These are phyloP conservation scores for Trichoderma koningii DNA, from an alignment of 2,329 filamentous ascomycete genomes.

Conservation along the genomic window DNA sequence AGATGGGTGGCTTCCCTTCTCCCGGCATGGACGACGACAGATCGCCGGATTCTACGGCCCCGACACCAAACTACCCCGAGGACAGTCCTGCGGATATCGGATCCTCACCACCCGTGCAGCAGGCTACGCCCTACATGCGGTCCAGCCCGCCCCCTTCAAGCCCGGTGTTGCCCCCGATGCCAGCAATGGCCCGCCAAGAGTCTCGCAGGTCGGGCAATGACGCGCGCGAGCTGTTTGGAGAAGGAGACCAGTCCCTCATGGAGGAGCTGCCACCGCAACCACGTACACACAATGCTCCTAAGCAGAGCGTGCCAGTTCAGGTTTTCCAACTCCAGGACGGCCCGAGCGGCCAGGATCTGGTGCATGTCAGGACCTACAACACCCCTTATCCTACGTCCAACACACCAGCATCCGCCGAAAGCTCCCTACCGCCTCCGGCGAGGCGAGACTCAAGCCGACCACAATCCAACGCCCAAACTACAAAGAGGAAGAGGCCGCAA, in stretches of 20 bases:
- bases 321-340: slow-evolving; percentile 46
- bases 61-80: slow-evolving; percentile 56
- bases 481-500: slow-evolving; percentile 31
- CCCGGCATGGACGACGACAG: slow-evolving; percentile 53
- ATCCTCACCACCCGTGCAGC: slow-evolving; percentile 84
- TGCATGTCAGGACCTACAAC: slow-evolving; percentile 41
- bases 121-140: slow-evolving; percentile 55
- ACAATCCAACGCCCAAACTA: slow-evolving; percentile 23
- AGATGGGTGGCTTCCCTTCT: slow-evolving; percentile 45
- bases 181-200: slow-evolving; percentile 56
- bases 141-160: slow-evolving; percentile 75
- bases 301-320: slow-evolving; percentile 47
- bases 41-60: slow-evolving; percentile 57
- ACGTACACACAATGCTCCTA: slow-evolving; percentile 35
- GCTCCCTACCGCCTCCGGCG: slow-evolving; percentile 34
- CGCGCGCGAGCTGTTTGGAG: slow-evolving; percentile 68
- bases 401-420: slow-evolving; percentile 30
- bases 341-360: slow-evolving; percentile 40
- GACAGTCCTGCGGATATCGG: slow-evolving; percentile 80
- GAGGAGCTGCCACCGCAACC: slow-evolving; percentile 26
- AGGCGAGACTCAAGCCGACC: slow-evolving; percentile 30
- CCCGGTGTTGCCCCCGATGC: slow-evolving; percentile 69
- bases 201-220: slow-evolving; percentile 86
- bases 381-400: slow-evolving; percentile 30
- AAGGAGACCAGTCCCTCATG: slow-evolving; percentile 53